Base-by-base conservation (phyloP, 1,284 basidiomycete genomes). In the Lentinus polychrous region DNA sequence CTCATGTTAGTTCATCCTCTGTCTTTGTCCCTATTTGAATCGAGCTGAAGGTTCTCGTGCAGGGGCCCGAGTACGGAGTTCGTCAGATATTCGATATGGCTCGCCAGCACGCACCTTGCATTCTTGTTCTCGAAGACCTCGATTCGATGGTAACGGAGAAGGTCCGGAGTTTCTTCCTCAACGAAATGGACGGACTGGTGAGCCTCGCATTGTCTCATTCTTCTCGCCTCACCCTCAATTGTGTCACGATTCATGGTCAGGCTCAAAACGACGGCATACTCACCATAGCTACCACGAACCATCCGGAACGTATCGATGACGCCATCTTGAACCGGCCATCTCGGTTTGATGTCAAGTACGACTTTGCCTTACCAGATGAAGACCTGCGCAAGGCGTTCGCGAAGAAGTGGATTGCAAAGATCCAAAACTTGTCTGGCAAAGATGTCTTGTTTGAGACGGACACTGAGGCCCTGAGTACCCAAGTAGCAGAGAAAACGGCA, bases 311-410 rank as follows among this genome's bases (percentile, higher is more conserved):
- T 7, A 69, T 75, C 43, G 73, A 75, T 51, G 70, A 71, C 14
- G 68, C 70, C 3, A 59, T 75, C 11, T 64, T 73, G 8, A 73
- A 68, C 51, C 64, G 73, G 4, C 73, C 73, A 1, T 72, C 70
- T 8, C 64, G 73, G 15, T 75, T 75, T 52, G 73, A 75, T 53
- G 62, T 72, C 20, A 74, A 75, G 48, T 74, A 73, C 66, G 57
- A 56, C 4, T 74, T 73, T 55, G 56, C 31, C 15, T 51, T 63
- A 3, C 62, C 62, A 0, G 52, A 41, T 18, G 15, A 33, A 14
- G 56, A 48, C 27, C 52, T 64, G 20, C 54, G 62, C 14, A 48
- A 46, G 10, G 48, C 39, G 20, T 64, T 63, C 44, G 57, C 58
- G 2, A 32, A 45, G 31, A 63, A 58, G 43, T 62, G 62, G 63